Base-by-base conservation (phyloP, 2,329 filamentous ascomycete genomes). In the Talaromyces albobiverticillius region DNA sequence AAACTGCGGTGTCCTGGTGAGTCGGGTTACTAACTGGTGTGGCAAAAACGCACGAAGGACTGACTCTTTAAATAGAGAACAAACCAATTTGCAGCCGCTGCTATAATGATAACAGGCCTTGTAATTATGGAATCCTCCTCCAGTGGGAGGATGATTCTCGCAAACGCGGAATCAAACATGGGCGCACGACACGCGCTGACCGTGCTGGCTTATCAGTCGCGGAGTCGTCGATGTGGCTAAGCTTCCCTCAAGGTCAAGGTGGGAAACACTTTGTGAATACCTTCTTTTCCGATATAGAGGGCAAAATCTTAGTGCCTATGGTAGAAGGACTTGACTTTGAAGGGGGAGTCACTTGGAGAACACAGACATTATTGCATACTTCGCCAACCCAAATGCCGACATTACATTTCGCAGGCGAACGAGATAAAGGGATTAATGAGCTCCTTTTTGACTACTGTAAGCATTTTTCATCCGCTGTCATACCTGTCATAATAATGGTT, bases 111-210 rank as follows among this genome's bases (percentile, higher is more conserved):
- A 56, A 56, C 18, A 48, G 46, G 23, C 16, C 29, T 11, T 58
- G 56, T 26, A 53, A 16, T 29, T 58, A 58, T 34, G 56, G 32
- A 4, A 31, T 56, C 14, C 53, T 53, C 16, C 23, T 58, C 13
- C 56, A 47, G 38, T 58, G 56, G 56, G 56, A 58, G 36, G 56
- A 58, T 22, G 56, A 58, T 13, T 52, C 53, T 16, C 56, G 56
- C 29, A 52, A 56, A 23, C 53, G 56, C 20, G 56, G 56, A 13
- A 51, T 58, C 26, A 58, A 56, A 29, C 56, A 58, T 53, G 56
- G 56, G 10, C 54, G 54, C 38, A 56, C 53, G 9, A 51, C 20
- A 20, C 48, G 55, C 16, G 34, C 55, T 43, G 45, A 47, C 20
- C 55, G 55, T 13, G 47, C 45, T 36, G 38, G 42, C n/a, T 32